Evolutionary conservation across 1,284 basidiomycete genomes (phyloP).

Genomic region (Moniliella sp.): DNA sequence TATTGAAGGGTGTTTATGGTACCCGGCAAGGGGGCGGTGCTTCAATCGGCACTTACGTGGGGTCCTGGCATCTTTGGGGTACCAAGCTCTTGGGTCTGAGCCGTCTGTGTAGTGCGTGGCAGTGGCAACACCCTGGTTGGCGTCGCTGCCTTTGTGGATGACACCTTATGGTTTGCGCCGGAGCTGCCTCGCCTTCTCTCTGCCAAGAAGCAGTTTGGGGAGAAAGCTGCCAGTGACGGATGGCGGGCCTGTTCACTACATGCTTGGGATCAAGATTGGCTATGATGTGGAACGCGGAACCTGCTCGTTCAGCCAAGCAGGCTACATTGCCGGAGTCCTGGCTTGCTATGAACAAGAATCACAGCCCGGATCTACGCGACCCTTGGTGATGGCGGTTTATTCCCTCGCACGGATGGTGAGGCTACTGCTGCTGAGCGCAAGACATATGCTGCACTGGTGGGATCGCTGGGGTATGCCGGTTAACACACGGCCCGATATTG

Average conservation of each 20-base stretch:
- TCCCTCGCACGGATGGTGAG: not conserved
- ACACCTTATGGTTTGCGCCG: not conserved
- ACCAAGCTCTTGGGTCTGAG: not conserved
- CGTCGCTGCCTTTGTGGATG: not conserved
- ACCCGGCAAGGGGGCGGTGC: not conserved
- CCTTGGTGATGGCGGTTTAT: not conserved
- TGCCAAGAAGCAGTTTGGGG: not conserved
- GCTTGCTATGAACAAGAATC: not conserved
- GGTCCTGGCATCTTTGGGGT: not conserved
- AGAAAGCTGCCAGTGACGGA: not conserved
- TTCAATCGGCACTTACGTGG: not conserved
- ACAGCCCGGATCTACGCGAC: not conserved
- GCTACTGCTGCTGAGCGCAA: not conserved
- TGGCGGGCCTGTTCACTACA: not conserved
- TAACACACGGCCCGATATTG: not conserved
- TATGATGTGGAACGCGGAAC: too few species aligned
- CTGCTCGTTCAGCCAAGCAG: not conserved
- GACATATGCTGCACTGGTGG: not conserved
- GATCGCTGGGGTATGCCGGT: not conserved
- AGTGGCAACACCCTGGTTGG: too few species aligned
- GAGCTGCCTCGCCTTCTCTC: not conserved
- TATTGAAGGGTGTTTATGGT: not conserved
- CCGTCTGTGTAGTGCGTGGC: not conserved
- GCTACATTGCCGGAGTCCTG: not conserved
- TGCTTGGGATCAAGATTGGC: slow-evolving; percentile 1